Evolutionary conservation across 306 rosid species (phyloP), one percentile per base, ranked within the genome.

Genomic region (Inga leiocalycina): DNA sequence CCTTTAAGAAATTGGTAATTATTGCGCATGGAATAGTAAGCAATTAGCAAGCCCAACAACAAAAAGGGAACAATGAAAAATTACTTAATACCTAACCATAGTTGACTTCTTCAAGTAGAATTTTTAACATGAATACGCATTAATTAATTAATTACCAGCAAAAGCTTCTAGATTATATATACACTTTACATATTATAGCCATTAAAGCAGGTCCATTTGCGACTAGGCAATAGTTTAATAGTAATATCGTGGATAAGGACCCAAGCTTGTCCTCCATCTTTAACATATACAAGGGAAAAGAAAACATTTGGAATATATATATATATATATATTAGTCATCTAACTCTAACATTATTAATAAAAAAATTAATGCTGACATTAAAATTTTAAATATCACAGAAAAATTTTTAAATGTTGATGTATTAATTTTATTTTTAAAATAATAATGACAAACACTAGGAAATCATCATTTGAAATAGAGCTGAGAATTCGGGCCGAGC

Each of bases 61-160:
- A 52, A 52, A 56, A 56, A 56, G 19, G 2, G 4, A 45, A n/a
- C 8, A 39, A 10, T 41, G 44, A 70, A 9, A 41, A 39, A 39
- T 43, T 68, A 37, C 48, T 68, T 9, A 41, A 41, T 68, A 37
- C 48, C 37, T 3, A 20, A 41, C 52, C 34, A 9, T 41, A 43
- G 52, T 70, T 70, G 52, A 70, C 75, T 46, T 68, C 27, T 35
- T 39, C 74, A 68, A 39, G 39, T 68, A 39, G 39, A 37, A 68
- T 66, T 34, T 17, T 68, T 37, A 54, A 19, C 19, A 9, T 20
- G 7, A 10, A 30, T 69, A 16, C 2, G 13, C 37, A 68, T 69
- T 69, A 12, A 14, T 66, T 66, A 69, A 69, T 69, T 69, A 12
- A 15, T 7, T 17, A 15, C n/a, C 16, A 15, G 22, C 22, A 66